Conservation (phyloP, 495 filamentous ascomycete genomes). For the Tetracladium marchalianum region DNA sequence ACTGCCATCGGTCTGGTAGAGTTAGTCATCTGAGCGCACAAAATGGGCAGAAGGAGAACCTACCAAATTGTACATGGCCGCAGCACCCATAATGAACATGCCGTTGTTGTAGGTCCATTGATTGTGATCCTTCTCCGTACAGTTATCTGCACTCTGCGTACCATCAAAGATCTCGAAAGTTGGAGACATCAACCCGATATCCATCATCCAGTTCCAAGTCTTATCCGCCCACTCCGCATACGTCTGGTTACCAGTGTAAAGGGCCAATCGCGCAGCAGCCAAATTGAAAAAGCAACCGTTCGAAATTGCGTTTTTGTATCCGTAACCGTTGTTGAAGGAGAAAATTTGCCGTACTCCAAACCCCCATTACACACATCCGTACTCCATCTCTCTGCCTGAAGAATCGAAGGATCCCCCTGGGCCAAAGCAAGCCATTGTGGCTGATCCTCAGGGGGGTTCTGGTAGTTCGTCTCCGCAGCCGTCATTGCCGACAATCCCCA, state of each 20-base stretch:
- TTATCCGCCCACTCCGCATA: conserved; percentile 61
- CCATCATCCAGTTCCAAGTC: conserved; percentile 55
- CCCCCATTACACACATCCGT: conserved; percentile 56
- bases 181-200: conserved; percentile 36
- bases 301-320: conserved; percentile 54
- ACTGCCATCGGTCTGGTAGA: conserved; percentile 42
- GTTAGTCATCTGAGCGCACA: not conserved
- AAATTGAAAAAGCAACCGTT: conserved; percentile 38
- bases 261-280: conserved; percentile 57
- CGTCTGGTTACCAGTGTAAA: conserved; percentile 59
- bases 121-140: conserved; percentile 36
- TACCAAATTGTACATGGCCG: conserved; percentile 63
- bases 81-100: conserved; percentile 53
- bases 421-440: conserved; percentile 62
- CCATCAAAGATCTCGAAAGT: conserved; percentile 50
- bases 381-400: conserved; percentile 50
- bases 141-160: conserved; percentile 36
- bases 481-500: conserved; percentile 62
- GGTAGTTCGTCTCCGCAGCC: conserved; percentile 60
- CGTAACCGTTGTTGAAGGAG: conserved; percentile 62
- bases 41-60: conserved; percentile 12
- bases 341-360: conserved; percentile 73
- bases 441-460: conserved; percentile 37
- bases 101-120: conserved; percentile 66
- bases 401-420: conserved; percentile 65